Evolutionary conservation across 257 asterid genomes (phyloP).

Genomic region (Nicotiana knightiana): DNA sequence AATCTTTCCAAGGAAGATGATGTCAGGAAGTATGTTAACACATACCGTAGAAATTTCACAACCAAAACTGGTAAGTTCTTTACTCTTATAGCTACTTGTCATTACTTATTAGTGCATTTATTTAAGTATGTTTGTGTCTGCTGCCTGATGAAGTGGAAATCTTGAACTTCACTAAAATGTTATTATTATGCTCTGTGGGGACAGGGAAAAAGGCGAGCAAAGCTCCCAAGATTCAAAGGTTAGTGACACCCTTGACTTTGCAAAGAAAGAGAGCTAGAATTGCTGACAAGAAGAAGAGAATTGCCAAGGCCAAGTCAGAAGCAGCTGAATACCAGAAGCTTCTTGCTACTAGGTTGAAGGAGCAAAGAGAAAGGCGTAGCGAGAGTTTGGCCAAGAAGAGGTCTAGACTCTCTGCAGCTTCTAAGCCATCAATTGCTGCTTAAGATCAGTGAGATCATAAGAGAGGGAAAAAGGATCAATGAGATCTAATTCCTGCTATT

Average conservation of each 20-base stretch:
- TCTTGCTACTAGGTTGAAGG: slow-evolving; percentile 14
- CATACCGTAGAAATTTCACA: slow-evolving; percentile 4
- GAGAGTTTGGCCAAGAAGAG: slow-evolving; percentile 13
- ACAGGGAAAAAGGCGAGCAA: slow-evolving; percentile 8
- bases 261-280: slow-evolving; percentile 10
- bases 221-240: slow-evolving; percentile 11
- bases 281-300: slow-evolving; percentile 12
- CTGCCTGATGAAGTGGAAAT: not conserved
- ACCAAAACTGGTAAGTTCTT: not conserved
- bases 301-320: slow-evolving; percentile 8
- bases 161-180: not conserved
- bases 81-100: not conserved
- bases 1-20: slow-evolving; percentile 11
- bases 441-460: not conserved
- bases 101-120: not conserved
- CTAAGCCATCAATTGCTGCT: slow-evolving; percentile 9
- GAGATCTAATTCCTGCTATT: not conserved
- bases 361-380: slow-evolving; percentile 8
- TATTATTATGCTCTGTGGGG: not conserved
- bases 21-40: slow-evolving; percentile 12
- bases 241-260: slow-evolving; percentile 3
- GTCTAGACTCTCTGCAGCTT: slow-evolving; percentile 11
- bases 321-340: slow-evolving; percentile 10
- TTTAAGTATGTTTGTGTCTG: not conserved
- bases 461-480: not conserved